Conservation (phyloP, 2,329 filamentous ascomycete genomes). For the Aspergillus vadensis region DNA sequence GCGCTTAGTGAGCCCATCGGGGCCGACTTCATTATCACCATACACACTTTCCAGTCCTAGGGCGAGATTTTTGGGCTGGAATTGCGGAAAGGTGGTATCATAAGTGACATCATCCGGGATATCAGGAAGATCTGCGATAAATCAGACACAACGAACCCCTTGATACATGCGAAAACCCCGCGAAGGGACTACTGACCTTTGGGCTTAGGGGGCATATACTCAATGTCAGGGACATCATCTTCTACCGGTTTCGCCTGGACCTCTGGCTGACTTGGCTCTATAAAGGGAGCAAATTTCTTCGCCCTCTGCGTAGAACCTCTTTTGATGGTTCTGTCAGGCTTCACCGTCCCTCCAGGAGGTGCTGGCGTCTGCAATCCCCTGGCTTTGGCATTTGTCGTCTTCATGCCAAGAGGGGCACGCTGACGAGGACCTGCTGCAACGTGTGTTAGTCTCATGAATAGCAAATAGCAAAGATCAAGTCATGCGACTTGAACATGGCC, state of each 20-base stretch:
- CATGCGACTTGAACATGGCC: neutral
- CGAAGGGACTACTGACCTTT: conserved; percentile 45
- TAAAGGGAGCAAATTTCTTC: conserved; percentile 57
- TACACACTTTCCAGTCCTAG: conserved; percentile 55
- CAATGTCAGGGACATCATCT: conserved; percentile 71
- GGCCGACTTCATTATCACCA: conserved; percentile 48
- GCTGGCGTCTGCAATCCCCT: conserved; percentile 66
- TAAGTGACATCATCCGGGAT: conserved; percentile 48
- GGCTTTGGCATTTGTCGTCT: conserved; percentile 93
- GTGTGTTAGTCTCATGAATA: conserved; percentile 10
- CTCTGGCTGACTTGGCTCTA: conserved; percentile 46
- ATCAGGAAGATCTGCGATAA: conserved; percentile 49
- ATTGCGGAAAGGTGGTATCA: conserved; percentile 54
- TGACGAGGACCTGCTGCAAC: conserved; percentile 59
- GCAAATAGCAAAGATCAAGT: neutral
- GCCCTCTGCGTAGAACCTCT: conserved; percentile 64
- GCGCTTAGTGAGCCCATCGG: conserved; percentile 65
- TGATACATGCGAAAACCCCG: neutral
- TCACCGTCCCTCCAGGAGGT: conserved; percentile 60
- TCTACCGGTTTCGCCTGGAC: conserved; percentile 53
- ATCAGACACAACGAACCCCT: conserved; percentile 8
- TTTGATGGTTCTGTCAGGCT: conserved; percentile 63
- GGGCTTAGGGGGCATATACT: conserved; percentile 81
- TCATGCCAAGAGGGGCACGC: conserved; percentile 84
- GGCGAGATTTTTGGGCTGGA: conserved; percentile 56